Conservation (phyloP, 2,329 filamentous ascomycete species). For the Cercospora sp. region DNA sequence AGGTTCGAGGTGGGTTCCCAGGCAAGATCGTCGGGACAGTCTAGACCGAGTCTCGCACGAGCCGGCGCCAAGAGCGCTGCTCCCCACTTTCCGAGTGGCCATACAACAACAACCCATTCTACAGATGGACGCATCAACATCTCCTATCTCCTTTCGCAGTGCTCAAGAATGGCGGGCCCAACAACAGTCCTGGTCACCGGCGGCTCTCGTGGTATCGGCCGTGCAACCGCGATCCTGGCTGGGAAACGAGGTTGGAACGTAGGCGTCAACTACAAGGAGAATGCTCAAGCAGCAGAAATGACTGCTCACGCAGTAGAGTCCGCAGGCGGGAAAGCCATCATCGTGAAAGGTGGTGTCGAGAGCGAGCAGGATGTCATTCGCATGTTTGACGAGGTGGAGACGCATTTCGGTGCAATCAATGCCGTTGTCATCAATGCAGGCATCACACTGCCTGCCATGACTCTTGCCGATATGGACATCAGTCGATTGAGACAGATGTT, state of each 20-base stretch:
- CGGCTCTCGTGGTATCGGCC: conserved; percentile 33
- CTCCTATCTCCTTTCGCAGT: neutral
- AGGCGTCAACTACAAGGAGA: conserved; percentile 32
- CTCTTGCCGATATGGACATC: conserved; percentile 31
- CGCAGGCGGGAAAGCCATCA: conserved; percentile 27
- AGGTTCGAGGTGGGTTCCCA: neutral
- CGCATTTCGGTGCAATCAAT: conserved; percentile 25
- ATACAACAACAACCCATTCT: neutral
- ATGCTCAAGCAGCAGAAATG: conserved; percentile 25
- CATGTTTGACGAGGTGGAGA: conserved; percentile 31
- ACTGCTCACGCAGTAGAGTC: conserved; percentile 26
- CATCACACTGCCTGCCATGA: conserved; percentile 29
- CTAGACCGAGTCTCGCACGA: neutral
- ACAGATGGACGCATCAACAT: neutral
- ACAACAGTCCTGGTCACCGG: conserved; percentile 29
- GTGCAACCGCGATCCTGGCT: conserved; percentile 30
- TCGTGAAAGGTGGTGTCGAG: conserved; percentile 28
- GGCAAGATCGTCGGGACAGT: neutral
- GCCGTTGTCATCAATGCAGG: conserved; percentile 36
- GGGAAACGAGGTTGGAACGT: conserved; percentile 33
- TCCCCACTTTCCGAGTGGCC: neutral
- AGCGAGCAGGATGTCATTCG: conserved; percentile 29
- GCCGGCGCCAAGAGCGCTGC: neutral
- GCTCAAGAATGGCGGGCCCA: neutral
- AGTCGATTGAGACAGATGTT: conserved; percentile 29